Percentiles rank a stretch among this genome's conserved stretches.
Evolutionary conservation across 2,329 filamentous ascomycete genomes (phyloP).

Genomic region (Colletotrichum sp.): DNA sequence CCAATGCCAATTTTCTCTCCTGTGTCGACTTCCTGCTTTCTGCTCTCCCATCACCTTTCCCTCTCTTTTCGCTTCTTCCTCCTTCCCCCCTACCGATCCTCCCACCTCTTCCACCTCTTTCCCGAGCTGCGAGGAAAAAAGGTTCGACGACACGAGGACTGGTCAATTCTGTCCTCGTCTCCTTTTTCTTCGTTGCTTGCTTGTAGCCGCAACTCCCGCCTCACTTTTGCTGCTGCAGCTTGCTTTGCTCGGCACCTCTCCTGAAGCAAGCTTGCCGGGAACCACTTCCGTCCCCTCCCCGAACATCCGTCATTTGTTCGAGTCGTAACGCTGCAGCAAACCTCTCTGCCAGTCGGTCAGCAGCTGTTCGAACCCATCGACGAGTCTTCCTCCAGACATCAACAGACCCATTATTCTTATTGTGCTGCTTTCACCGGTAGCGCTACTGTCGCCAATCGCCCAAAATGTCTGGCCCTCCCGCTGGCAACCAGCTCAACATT

Average conservation of each 20-base stretch:
- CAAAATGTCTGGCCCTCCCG: constrained; percentile 49
- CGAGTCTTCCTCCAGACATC: neutral
- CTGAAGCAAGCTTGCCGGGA: constrained; percentile 23
- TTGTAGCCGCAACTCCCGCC: constrained; percentile 15
- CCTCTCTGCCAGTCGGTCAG: neutral
- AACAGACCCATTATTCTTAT: constrained; percentile 6
- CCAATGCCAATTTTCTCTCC: constrained; percentile 22
- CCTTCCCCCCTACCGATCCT: constrained; percentile 16
- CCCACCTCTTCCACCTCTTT: constrained; percentile 12
- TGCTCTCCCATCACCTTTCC: constrained; percentile 29
- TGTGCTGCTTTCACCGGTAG: constrained; percentile 18
- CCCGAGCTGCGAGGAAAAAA: constrained; percentile 22
- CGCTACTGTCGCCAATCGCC: constrained; percentile 19
- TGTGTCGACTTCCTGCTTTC: constrained; percentile 27
- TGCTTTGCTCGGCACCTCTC: constrained; percentile 18
- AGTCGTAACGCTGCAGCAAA: constrained; percentile 17
- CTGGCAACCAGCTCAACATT: constrained; percentile 69
- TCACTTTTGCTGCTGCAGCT: constrained; percentile 19
- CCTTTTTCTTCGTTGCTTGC: constrained; percentile 8
- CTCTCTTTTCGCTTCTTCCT: constrained; percentile 21
- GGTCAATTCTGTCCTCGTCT: constrained; percentile 15
- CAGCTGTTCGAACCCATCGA: constrained; percentile 8
- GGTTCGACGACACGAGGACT: constrained; percentile 9
- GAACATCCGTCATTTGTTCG: constrained; percentile 20
- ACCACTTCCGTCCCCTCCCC: constrained; percentile 19